These are phyloP conservation scores for Colletotrichum somersetense DNA, from an alignment of 2,329 filamentous ascomycete species.

Conservation along the genomic window DNA sequence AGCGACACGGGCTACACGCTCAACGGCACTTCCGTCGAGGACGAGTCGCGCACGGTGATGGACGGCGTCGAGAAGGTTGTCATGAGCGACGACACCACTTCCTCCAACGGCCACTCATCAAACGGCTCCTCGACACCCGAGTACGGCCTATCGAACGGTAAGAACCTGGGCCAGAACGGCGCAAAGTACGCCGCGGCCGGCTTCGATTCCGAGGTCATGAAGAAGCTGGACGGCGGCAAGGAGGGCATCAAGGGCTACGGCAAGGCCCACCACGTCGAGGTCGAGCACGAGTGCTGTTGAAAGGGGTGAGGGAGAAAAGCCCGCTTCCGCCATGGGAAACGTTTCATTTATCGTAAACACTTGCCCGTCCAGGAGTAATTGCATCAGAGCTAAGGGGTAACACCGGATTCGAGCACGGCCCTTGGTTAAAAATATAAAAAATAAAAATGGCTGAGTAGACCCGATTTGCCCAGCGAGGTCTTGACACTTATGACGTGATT, in stretches of 20 bases:
- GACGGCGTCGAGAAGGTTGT: conserved; percentile 11
- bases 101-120: not conserved
- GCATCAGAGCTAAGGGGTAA: not conserved
- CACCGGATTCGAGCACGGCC: not conserved
- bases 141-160: conserved; percentile 29
- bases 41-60: not conserved
- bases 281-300: conserved; percentile 12
- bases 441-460: not conserved
- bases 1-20: conserved; percentile 73
- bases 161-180: conserved; percentile 12
- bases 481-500: not conserved
- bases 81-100: conserved; percentile 16
- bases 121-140: conserved; percentile 21
- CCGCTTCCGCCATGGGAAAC: not conserved
- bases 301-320: no score
- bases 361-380: not conserved
- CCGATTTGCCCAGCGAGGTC: not conserved
- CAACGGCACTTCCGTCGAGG: conserved; percentile 45
- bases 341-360: not conserved
- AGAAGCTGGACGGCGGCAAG: conserved; percentile 15
- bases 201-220: not conserved
- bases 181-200: conserved; percentile 10
- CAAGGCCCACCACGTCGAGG: conserved; percentile 12
- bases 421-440: not conserved
- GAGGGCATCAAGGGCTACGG: not conserved